Percentiles rank a stretch among this genome's conserved stretches.
Conservation (phyloP, 441 rosid genomes). For the Theobroma grandiflorum region DNA sequence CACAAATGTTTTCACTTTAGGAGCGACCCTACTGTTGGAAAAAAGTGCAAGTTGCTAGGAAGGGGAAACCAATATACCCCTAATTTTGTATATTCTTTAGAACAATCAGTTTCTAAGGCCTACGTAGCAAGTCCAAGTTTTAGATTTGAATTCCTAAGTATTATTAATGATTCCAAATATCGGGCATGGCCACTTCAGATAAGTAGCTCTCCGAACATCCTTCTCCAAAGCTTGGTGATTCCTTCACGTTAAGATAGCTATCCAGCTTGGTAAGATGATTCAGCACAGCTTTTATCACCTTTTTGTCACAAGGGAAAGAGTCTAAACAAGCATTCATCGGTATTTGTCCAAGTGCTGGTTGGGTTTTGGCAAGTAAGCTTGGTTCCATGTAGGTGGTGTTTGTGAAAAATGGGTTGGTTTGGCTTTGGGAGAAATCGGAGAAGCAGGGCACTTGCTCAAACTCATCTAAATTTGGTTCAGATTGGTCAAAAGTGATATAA, state of each 20-base stretch:
- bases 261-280: constrained; percentile 48
- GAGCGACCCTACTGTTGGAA: not conserved
- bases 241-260: constrained; percentile 31
- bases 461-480: constrained; percentile 32
- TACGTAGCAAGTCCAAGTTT: not conserved
- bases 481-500: constrained; percentile 51
- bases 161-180: constrained; percentile 42
- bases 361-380: constrained; percentile 15
- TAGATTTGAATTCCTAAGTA: not conserved
- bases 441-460: constrained; percentile 80
- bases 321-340: constrained; percentile 34
- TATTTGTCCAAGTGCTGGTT: constrained; percentile 16
- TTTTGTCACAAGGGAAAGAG: constrained; percentile 45
- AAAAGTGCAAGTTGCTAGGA: not conserved
- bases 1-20: not conserved
- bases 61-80: not conserved
- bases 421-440: constrained; percentile 55
- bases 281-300: constrained; percentile 48
- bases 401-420: constrained; percentile 34
- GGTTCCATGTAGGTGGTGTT: constrained; percentile 32
- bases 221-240: constrained; percentile 50
- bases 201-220: constrained; percentile 53
- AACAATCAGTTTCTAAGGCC: not conserved
- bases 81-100: not conserved
- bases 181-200: constrained; percentile 57